These are phyloP conservation scores for Cicer arietinum DNA, from an alignment of 306 rosid species.

Conservation along the genomic window DNA sequence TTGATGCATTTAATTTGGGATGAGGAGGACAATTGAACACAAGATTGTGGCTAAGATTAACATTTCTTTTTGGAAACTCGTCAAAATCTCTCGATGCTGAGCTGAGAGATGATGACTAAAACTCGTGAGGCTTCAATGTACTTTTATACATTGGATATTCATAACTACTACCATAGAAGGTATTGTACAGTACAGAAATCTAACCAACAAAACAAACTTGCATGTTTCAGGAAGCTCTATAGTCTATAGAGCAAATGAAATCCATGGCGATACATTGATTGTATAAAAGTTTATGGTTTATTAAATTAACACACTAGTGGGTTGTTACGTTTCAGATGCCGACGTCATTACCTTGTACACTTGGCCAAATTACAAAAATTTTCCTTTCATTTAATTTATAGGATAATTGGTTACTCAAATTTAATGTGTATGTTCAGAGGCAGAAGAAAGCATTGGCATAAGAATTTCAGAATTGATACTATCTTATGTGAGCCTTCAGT, in stretches of 20 bases:
- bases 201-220: conserved; percentile 37
- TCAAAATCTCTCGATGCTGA: conserved; percentile 19
- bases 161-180: conserved; percentile 41
- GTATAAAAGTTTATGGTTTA: conserved; percentile 31
- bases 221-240: conserved; percentile 40
- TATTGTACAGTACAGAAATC: conserved; percentile 32
- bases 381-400: conserved; percentile 33
- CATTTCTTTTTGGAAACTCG: conserved; percentile 2
- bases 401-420: conserved; percentile 23
- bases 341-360: conserved; percentile 44
- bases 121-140: conserved; percentile 38
- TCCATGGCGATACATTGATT: conserved; percentile 27
- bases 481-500: too few species aligned
- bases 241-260: conserved; percentile 30
- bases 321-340: conserved; percentile 37
- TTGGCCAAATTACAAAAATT: conserved; percentile 29
- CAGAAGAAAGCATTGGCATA: not conserved
- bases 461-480: not conserved
- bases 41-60: conserved; percentile 26
- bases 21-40: conserved; percentile 41
- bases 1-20: conserved; percentile 34
- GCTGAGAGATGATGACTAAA: conserved; percentile 31
- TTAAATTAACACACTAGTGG: conserved; percentile 40
- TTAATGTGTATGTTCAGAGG: not conserved
- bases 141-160: conserved; percentile 26